Evolutionary conservation across 306 rosid genomes (phyloP).

Genomic region (Prunus padus): DNA sequence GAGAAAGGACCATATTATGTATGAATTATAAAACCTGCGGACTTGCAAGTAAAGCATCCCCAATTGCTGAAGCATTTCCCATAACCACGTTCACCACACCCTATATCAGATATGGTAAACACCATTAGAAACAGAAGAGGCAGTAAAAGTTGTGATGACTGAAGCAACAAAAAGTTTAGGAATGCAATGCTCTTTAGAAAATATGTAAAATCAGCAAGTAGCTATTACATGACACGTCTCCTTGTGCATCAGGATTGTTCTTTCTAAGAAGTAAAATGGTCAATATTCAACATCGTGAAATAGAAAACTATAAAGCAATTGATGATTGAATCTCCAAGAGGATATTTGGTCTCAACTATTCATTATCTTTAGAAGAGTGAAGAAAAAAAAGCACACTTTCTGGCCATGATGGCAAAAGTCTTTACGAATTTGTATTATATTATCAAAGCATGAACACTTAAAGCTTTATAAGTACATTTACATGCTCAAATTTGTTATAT

Average conservation of each 20-base stretch:
- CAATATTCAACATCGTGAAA: background rate
- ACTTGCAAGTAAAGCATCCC: constrained; percentile 79
- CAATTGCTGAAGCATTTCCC: constrained; percentile 93
- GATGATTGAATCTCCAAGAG: constrained; percentile 5
- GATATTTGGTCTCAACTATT: constrained; percentile 15
- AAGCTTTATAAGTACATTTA: background rate
- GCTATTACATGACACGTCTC: background rate
- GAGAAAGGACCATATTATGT: background rate
- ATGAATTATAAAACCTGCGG: constrained; percentile 55
- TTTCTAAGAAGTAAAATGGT: background rate
- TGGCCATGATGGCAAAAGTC: background rate
- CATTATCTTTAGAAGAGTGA: constrained; percentile 14
- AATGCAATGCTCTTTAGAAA: background rate
- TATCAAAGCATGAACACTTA: background rate
- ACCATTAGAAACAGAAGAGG: constrained; percentile 31
- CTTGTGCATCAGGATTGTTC: background rate
- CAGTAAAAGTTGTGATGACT: background rate
- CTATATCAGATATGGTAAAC: constrained; percentile 36
- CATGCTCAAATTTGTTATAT: background rate
- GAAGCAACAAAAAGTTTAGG: constrained; percentile 6
- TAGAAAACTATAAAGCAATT: constrained; percentile 6
- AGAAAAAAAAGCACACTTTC: constrained; percentile 15
- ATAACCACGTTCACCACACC: constrained; percentile 92
- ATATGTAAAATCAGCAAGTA: constrained; percentile 2
- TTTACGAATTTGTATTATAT: background rate